Conservation (phyloP, 805 yeast species). For the Candida adriatica region DNA sequence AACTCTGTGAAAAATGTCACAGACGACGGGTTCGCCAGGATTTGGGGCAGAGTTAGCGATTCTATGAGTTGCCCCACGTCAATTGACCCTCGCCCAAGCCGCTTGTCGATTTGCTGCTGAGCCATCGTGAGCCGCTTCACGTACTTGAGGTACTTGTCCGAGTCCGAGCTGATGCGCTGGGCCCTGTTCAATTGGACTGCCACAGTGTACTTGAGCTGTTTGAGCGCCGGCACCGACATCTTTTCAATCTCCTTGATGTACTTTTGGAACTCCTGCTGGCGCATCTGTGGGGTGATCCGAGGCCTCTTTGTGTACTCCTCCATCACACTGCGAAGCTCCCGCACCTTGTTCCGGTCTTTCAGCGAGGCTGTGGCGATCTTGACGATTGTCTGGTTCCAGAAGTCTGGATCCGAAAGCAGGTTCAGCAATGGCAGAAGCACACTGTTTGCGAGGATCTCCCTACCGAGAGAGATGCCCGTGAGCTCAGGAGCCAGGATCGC, state of each 20-base stretch:
- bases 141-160: conserved; percentile 23
- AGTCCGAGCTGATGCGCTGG: conserved; percentile 24
- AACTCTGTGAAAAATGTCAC: conserved; percentile 45
- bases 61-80: conserved; percentile 20
- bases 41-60: conserved; percentile 31
- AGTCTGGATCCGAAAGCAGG: conserved; percentile 65
- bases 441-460: conserved; percentile 57
- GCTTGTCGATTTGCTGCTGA: conserved; percentile 24
- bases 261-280: conserved; percentile 33
- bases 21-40: conserved; percentile 42
- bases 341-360: conserved; percentile 69
- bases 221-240: conserved; percentile 35
- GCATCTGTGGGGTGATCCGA: conserved; percentile 33
- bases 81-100: conserved; percentile 22
- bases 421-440: conserved; percentile 45
- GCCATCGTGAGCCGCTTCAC: conserved; percentile 27
- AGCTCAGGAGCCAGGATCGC: conserved; percentile 43
- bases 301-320: conserved; percentile 49
- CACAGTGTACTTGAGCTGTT: conserved; percentile 40
- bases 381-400: conserved; percentile 61
- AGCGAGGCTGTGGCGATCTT: conserved; percentile 55
- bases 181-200: conserved; percentile 41
- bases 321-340: conserved; percentile 60
- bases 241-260: conserved; percentile 31
- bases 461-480: conserved; percentile 41